Percentiles rank a stretch among this genome's conserved stretches.
Evolutionary conservation across 2,329 filamentous ascomycete genomes (phyloP).

Genomic region (Colletotrichum echinochloae): DNA sequence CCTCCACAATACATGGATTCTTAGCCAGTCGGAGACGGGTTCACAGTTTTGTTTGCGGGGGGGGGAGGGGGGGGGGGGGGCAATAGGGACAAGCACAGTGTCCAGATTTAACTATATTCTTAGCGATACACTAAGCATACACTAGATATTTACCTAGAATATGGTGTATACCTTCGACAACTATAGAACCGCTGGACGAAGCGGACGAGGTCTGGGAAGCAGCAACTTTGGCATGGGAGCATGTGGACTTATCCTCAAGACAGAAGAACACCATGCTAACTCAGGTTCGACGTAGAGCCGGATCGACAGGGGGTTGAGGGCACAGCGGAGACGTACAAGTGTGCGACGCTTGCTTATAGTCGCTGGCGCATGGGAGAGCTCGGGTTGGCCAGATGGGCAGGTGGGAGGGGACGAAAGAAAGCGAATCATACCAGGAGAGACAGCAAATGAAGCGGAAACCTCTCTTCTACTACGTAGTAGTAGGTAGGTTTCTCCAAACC

Average conservation of each 20-base stretch:
- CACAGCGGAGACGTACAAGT: not conserved
- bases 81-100: no score
- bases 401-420: not conserved
- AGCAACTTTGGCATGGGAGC: not conserved
- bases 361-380: not conserved
- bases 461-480: not conserved
- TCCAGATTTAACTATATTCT: no score
- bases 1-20: not conserved
- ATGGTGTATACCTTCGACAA: no score
- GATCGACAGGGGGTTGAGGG: not conserved
- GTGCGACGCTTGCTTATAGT: not conserved
- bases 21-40: no score
- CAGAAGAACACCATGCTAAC: not conserved
- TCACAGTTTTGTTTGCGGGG: no score
- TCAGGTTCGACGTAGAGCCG: not conserved
- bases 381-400: not conserved
- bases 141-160: no score
- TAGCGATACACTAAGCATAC: no score
- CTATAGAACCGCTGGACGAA: no score
- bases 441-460: not conserved
- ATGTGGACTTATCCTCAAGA: not conserved
- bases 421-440: not conserved
- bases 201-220: not conserved
- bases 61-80: no score
- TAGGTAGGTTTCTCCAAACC: not conserved